These are phyloP conservation scores for Lentinus brumalis DNA, from an alignment of 768 basidiomycete species.

Conservation along the genomic window DNA sequence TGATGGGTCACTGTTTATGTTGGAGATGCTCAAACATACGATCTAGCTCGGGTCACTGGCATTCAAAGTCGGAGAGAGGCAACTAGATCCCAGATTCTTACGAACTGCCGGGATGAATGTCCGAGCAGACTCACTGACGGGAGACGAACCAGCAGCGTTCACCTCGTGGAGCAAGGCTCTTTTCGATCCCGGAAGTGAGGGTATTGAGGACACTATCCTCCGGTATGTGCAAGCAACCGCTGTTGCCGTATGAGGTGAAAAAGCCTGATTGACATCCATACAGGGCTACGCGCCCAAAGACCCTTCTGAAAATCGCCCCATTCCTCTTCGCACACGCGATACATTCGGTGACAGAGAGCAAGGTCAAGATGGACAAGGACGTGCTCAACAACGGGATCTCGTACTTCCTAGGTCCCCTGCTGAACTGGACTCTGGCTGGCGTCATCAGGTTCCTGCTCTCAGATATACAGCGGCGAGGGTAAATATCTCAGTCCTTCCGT, in stretches of 20 bases:
- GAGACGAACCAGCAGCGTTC: constrained; percentile 29
- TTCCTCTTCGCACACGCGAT: constrained; percentile 70
- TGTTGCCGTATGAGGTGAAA: not conserved
- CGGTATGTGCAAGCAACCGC: constrained; percentile 23
- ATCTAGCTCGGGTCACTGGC: constrained; percentile 51
- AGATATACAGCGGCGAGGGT: constrained; percentile 63
- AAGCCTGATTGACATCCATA: not conserved
- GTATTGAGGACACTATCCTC: constrained; percentile 79
- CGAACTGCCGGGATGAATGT: constrained; percentile 48
- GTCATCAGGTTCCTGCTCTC: constrained; percentile 63
- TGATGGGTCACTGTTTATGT: not conserved
- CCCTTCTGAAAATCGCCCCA: constrained; percentile 65
- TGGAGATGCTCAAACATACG: not conserved
- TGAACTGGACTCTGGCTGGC: constrained; percentile 81
- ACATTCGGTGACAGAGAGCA: constrained; percentile 43
- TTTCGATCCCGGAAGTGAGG: constrained; percentile 76
- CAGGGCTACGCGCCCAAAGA: constrained; percentile 73
- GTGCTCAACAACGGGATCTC: constrained; percentile 72
- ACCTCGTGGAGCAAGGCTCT: constrained; percentile 73
- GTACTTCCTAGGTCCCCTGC: constrained; percentile 71
- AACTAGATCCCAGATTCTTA: constrained; percentile 53
- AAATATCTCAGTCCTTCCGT: constrained; percentile 21
- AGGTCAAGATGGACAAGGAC: constrained; percentile 71
- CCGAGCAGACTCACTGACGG: constrained; percentile 36
- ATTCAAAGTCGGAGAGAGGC: constrained; percentile 48